Percentiles rank a stretch among this genome's conserved stretches.
phyloP scores from a whole-genome alignment of 805 yeast species.

The Candida anglica region DNA sequence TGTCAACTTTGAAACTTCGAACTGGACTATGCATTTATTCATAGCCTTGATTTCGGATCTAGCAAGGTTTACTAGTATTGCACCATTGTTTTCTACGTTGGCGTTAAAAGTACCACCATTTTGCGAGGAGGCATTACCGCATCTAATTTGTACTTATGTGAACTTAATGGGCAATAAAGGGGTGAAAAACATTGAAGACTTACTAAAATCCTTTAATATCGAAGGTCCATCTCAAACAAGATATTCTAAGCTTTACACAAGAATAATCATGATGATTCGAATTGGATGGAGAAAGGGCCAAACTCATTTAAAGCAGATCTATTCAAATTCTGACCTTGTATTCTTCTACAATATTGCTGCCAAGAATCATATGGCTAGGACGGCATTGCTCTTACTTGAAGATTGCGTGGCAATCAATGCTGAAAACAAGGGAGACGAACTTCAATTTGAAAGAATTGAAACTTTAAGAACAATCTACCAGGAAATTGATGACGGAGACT shows the following conservation, averaged over 20 bases:
- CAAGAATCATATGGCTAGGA: conserved; percentile 28
- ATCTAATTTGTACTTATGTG: conserved; percentile 21
- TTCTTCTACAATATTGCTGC: conserved; percentile 27
- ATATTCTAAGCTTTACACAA: not conserved
- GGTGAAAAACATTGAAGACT: not conserved
- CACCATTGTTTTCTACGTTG: conserved; percentile 30
- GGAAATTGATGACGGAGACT: conserved; percentile 57
- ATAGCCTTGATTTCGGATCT: conserved; percentile 31
- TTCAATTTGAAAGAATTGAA: conserved; percentile 5
- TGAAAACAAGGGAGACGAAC: conserved; percentile 1
- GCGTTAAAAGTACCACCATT: conserved; percentile 11
- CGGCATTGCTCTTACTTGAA: conserved; percentile 48
- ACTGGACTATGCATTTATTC: conserved; percentile 27
- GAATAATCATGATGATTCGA: not conserved
- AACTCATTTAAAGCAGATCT: conserved; percentile 22
- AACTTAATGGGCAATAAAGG: conserved; percentile 10
- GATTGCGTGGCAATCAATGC: conserved; percentile 28
- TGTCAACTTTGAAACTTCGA: no score
- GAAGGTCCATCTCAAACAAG: not conserved
- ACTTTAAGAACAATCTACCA: conserved; percentile 39
- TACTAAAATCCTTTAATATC: not conserved
- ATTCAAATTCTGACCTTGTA: conserved; percentile 22
- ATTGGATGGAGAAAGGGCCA: conserved; percentile 1
- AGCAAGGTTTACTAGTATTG: conserved; percentile 19
- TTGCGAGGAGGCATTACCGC: conserved; percentile 18